These are phyloP conservation scores for Sindora glabra DNA, from an alignment of 306 rosid genomes.

Conservation along the genomic window DNA sequence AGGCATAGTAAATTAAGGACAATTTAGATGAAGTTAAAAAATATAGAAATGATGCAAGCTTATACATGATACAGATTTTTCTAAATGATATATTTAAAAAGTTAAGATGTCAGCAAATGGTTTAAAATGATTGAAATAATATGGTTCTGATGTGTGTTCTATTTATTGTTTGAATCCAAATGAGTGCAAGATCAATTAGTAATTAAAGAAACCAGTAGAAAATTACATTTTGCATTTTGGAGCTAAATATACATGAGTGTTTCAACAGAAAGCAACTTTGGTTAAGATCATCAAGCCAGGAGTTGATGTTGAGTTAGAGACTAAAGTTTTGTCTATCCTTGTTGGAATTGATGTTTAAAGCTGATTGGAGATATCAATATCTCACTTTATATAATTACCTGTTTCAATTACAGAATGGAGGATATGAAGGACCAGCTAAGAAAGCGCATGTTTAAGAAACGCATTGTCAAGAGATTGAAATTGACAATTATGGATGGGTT, in stretches of 20 bases:
- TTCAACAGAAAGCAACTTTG: not conserved
- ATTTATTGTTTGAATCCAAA: not conserved
- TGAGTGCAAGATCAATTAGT: not conserved
- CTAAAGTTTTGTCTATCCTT: not conserved
- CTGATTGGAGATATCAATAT: not conserved
- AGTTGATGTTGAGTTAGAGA: constrained; percentile 3
- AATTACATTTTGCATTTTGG: not conserved
- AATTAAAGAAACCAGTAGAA: not conserved
- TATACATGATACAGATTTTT: too few relatives aligned
- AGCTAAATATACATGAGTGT: not conserved
- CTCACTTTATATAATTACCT: not conserved
- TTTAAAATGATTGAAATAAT: not conserved
- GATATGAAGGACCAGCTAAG: constrained; percentile 88
- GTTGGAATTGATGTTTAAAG: not conserved
- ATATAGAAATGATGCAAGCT: too few relatives aligned
- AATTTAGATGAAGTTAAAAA: not conserved
- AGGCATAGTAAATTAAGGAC: not conserved
- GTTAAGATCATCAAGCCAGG: not conserved
- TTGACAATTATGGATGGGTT: constrained; percentile 59
- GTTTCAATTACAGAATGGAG: constrained; percentile 53
- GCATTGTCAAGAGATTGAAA: constrained; percentile 54
- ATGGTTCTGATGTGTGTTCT: not conserved
- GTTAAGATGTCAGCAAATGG: not conserved
- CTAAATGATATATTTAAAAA: too few relatives aligned
- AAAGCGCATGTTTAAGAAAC: constrained; percentile 87